A percentile compares a stretch with the other conserved stretches of the same genome.
These are phyloP conservation scores for Kalmusia sp. DNA, from an alignment of 2,329 filamentous ascomycete genomes.

Conservation along the genomic window DNA sequence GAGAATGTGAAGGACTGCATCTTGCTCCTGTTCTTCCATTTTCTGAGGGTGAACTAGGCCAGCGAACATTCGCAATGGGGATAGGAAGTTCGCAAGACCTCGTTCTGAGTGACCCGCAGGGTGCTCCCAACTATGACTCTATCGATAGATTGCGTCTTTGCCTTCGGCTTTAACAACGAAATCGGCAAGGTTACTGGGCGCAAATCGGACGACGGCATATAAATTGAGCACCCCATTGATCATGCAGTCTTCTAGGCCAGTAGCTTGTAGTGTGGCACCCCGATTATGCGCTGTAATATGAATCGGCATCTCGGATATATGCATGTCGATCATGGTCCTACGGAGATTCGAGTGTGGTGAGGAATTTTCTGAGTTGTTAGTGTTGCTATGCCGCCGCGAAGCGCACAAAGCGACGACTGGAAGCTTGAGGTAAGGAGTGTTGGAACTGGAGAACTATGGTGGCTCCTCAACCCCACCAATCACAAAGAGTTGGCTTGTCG, in stretches of 20 bases:
- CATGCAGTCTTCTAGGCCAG: constrained; percentile 21
- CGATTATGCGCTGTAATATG: constrained; percentile 22
- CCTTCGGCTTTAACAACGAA: no score
- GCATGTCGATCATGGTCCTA: constrained; percentile 30
- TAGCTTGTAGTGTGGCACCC: constrained; percentile 19
- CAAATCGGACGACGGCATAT: no score
- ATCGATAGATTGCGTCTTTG: constrained; percentile 33
- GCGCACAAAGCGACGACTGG: no score
- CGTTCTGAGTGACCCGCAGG: constrained; percentile 36
- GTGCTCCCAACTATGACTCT: constrained; percentile 34
- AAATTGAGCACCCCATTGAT: no score
- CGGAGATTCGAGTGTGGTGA: no score
- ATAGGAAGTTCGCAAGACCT: constrained; percentile 44
- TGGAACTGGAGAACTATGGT: no score
- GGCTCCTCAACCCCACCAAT: no score
- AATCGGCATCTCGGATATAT: constrained; percentile 39
- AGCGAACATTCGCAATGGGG: constrained; percentile 42
- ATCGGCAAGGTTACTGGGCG: no score
- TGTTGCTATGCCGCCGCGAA: no score
- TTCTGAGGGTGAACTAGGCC: constrained; percentile 6
- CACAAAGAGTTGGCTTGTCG: no score
- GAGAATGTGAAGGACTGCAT: constrained; percentile 39
- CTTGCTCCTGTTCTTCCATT: constrained; percentile 28
- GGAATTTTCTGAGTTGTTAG: no score
- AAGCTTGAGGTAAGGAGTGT: no score